A percentile compares a stretch with the other conserved stretches of the same genome.
Evolutionary conservation across 1,284 basidiomycete species (phyloP).

Genomic region (Tylopilus sp.): DNA sequence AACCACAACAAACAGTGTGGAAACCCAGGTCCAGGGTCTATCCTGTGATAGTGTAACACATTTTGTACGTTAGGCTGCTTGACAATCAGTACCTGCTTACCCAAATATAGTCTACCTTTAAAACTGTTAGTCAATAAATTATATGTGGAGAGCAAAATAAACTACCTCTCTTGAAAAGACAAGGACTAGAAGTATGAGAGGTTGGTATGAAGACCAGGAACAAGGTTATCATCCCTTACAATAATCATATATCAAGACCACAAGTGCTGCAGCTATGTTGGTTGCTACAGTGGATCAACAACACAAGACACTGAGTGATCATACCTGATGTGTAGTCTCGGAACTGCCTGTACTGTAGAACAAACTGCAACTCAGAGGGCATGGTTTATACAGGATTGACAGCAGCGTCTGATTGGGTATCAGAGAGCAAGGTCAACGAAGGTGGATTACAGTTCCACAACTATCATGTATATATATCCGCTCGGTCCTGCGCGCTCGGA

Average conservation of each 20-base stretch:
- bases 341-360: background rate
- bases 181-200: constrained; percentile 10
- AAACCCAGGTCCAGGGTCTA: background rate
- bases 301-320: background rate
- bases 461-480: too few species aligned
- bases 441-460: too few species aligned
- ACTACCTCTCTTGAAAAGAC: constrained; percentile 11
- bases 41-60: background rate
- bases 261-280: background rate
- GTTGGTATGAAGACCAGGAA: background rate
- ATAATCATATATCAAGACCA: background rate
- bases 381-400: background rate
- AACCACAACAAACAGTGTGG: background rate
- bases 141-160: background rate
- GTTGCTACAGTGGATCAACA: background rate
- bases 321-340: background rate
- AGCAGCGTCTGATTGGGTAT: too few species aligned
- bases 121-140: background rate
- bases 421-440: too few species aligned
- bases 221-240: background rate
- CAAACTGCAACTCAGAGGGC: background rate
- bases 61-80: background rate
- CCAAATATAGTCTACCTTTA: background rate
- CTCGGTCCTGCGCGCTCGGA: too few species aligned
- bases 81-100: background rate